Evolutionary conservation across 164 flowering plant genomes (phyloP).

Genomic region (Amborella trichopoda): DNA sequence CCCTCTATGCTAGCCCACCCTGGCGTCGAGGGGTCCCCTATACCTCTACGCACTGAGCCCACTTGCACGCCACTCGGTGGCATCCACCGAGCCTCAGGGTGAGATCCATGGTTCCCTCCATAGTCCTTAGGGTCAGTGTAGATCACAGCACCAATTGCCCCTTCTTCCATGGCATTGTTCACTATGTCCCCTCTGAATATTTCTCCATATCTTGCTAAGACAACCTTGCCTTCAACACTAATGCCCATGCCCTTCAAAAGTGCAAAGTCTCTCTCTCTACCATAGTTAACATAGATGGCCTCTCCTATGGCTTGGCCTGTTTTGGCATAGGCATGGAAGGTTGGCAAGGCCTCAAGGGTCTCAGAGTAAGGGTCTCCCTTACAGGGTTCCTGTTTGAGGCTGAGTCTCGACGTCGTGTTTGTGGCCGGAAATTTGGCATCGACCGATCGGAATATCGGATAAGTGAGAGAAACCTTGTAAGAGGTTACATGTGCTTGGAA

Average conservation of each 20-base stretch:
- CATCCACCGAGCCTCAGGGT: slow-evolving; percentile 58
- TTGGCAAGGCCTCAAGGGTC: slow-evolving; percentile 32
- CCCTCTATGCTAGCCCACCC: slow-evolving; percentile 53
- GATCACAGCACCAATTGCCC: slow-evolving; percentile 47
- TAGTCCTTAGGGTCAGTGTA: slow-evolving; percentile 55
- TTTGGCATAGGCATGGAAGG: slow-evolving; percentile 62
- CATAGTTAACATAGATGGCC: slow-evolving; percentile 56
- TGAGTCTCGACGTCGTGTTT: slow-evolving; percentile 19
- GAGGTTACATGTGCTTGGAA: slow-evolving; percentile 25
- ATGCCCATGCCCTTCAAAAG: slow-evolving; percentile 34
- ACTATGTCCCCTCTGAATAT: slow-evolving; percentile 67
- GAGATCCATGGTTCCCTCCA: slow-evolving; percentile 31
- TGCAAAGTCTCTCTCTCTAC: slow-evolving; percentile 45
- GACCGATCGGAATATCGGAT: slow-evolving; percentile 37
- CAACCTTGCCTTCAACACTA: slow-evolving; percentile 36
- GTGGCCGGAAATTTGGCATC: slow-evolving; percentile 18
- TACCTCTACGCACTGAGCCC: slow-evolving; percentile 41
- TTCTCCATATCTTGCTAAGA: slow-evolving; percentile 54
- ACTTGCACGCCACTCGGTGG: slow-evolving; percentile 79
- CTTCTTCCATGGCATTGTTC: slow-evolving; percentile 35
- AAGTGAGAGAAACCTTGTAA: slow-evolving; percentile 41
- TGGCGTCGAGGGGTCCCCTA: slow-evolving; percentile 70
- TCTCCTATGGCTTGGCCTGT: slow-evolving; percentile 42
- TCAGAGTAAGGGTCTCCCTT: slow-evolving; percentile 41
- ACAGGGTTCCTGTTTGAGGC: slow-evolving; percentile 37